A percentile compares a stretch with the other conserved stretches of the same genome.
phyloP scores from a whole-genome alignment of 208 protist species.

The Sergeia podlipaevii region DNA sequence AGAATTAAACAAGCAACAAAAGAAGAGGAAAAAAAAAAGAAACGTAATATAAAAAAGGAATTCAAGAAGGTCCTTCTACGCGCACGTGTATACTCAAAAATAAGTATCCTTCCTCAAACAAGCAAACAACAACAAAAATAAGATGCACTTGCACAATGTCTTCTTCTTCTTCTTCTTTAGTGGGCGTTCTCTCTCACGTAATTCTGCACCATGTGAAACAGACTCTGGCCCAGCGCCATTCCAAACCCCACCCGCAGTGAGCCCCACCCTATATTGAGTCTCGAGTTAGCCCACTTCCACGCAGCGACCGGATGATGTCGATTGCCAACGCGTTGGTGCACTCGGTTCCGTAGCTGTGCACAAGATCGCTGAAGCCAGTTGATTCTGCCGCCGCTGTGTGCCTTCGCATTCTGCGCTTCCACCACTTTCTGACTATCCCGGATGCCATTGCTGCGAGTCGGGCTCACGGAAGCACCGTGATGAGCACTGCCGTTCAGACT shows the following conservation, averaged over 20 bases:
- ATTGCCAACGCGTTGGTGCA: no score
- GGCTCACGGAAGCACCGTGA: no score
- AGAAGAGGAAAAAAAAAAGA: no score
- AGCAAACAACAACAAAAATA: neutral
- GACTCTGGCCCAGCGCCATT: slow-evolving; percentile 82
- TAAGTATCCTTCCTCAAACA: neutral
- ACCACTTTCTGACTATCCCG: no score
- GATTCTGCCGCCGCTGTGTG: neutral
- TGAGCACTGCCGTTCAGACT: no score
- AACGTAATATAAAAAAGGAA: no score
- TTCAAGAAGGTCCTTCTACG: no score
- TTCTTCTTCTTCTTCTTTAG: neutral
- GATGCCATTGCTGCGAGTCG: no score
- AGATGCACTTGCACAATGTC: neutral
- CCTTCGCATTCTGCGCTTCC: neutral
- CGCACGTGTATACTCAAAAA: no score
- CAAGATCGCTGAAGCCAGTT: no score
- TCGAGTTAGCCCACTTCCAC: slow-evolving; percentile 75
- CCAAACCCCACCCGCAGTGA: slow-evolving; percentile 84
- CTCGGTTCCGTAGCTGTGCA: no score
- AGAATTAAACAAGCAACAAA: no score
- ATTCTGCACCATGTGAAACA: slow-evolving; percentile 78
- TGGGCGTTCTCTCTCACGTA: slow-evolving; percentile 15
- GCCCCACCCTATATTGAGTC: slow-evolving; percentile 89
- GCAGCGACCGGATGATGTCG: slow-evolving; percentile 59